Percentiles rank a stretch among this genome's conserved stretches.
These are phyloP conservation scores for Malassezia nana DNA, from an alignment of 1,284 basidiomycete species.

Conservation along the genomic window DNA sequence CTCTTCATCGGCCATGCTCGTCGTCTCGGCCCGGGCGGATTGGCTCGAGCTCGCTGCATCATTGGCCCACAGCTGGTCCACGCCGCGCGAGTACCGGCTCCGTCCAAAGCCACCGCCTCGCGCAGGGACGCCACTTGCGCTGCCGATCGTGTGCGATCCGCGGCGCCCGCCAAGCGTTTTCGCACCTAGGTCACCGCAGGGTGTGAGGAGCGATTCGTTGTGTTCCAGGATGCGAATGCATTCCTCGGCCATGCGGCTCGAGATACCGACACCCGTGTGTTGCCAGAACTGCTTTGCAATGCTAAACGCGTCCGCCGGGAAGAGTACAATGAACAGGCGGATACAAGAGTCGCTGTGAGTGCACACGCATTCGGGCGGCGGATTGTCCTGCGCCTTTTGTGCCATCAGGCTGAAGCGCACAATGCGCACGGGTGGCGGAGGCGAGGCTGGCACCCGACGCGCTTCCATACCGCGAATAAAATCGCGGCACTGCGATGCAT, in stretches of 20 bases:
- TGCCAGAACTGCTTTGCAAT: slow-evolving; percentile 91
- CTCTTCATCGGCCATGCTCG: slow-evolving; percentile 44
- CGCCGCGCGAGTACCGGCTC: slow-evolving; percentile 21
- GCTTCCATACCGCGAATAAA: slow-evolving; percentile 32
- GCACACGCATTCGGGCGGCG: slow-evolving; percentile 6
- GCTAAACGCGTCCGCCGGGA: slow-evolving; percentile 58
- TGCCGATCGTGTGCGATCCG: neutral
- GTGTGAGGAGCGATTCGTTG: slow-evolving; percentile 17
- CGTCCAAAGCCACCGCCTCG: slow-evolving; percentile 19
- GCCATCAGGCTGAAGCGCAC: slow-evolving; percentile 33
- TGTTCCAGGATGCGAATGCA: slow-evolving; percentile 54
- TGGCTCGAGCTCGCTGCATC: neutral
- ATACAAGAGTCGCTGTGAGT: slow-evolving; percentile 7
- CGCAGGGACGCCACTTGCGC: neutral
- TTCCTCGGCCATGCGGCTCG: slow-evolving; percentile 72
- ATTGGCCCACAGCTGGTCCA: neutral
- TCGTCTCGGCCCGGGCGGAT: neutral
- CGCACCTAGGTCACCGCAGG: neutral
- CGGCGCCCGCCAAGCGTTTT: neutral
- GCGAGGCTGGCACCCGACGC: slow-evolving; percentile 1
- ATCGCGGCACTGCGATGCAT: slow-evolving; percentile 36
- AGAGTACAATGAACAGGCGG: slow-evolving; percentile 61
- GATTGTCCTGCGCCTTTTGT: neutral
- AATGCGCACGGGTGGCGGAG: slow-evolving; percentile 22
- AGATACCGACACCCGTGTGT: slow-evolving; percentile 81